phyloP scores from a whole-genome alignment of 2,329 filamentous ascomycete genomes.

The Lanzia echinophila region DNA sequence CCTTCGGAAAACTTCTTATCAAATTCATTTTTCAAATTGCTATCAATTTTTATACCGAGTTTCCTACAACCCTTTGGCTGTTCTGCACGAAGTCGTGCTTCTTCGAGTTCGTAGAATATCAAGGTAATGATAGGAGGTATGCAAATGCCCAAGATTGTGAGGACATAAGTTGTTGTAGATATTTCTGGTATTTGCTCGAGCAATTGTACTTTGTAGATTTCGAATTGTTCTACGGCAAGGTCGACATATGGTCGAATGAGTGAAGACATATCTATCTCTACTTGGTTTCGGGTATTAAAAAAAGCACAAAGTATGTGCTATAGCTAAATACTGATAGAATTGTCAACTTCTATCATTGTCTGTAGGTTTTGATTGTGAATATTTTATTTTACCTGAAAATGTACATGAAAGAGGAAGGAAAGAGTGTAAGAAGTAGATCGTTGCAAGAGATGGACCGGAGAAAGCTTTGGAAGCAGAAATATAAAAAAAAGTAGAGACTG shows the following conservation, averaged over 20 bases:
- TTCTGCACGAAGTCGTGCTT: constrained; percentile 26
- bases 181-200: constrained; percentile 23
- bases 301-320: constrained; percentile 21
- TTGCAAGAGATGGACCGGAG: constrained; percentile 3
- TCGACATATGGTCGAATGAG: constrained; percentile 23
- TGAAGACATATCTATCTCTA: constrained; percentile 19
- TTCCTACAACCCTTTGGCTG: constrained; percentile 45
- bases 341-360: constrained; percentile 10
- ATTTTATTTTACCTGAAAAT: constrained; percentile 19
- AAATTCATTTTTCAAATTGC: constrained; percentile 51
- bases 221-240: constrained; percentile 23
- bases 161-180: constrained; percentile 27
- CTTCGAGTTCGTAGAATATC: constrained; percentile 28
- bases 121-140: constrained; percentile 29
- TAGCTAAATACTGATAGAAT: constrained; percentile 19
- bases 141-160: constrained; percentile 28
- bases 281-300: constrained; percentile 1
- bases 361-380: not conserved
- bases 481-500: not conserved
- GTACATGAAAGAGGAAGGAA: constrained; percentile 26
- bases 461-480: constrained; percentile 2
- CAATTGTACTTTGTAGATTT: constrained; percentile 25
- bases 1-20: constrained; percentile 41
- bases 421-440: constrained; percentile 19
- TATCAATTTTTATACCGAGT: constrained; percentile 41